Conservation (phyloP, 1,284 basidiomycete species). For the Megacollybia platyphylla region DNA sequence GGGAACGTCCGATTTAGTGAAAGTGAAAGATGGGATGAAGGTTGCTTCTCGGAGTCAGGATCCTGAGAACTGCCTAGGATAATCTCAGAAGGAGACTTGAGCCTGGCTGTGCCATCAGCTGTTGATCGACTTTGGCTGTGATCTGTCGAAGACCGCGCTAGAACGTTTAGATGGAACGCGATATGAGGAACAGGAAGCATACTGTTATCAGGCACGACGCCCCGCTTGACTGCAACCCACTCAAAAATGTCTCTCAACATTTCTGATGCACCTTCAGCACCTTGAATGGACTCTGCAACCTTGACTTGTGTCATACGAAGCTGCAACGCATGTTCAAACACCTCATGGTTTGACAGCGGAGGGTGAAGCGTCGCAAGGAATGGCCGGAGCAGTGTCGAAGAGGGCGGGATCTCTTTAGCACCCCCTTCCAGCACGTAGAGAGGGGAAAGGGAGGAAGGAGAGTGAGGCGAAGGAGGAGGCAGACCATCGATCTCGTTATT, state of each 20-base stretch:
- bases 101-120: conserved; percentile 7
- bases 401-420: conserved; percentile 27
- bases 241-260: conserved; percentile 82
- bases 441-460: background rate
- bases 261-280: conserved; percentile 73
- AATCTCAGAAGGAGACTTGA: conserved; percentile 14
- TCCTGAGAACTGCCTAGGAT: conserved; percentile 10
- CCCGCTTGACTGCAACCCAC: conserved; percentile 63
- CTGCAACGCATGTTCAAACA: conserved; percentile 73
- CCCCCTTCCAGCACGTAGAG: conserved; percentile 11
- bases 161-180: background rate
- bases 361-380: conserved; percentile 39
- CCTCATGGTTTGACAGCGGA: conserved; percentile 39
- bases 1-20: background rate
- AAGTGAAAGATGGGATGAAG: background rate
- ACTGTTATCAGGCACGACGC: conserved; percentile 25
- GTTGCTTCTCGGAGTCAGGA: conserved; percentile 10
- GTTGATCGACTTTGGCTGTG: conserved; percentile 4
- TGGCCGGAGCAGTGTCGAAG: conserved; percentile 33
- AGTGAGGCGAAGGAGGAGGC: background rate
- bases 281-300: conserved; percentile 76
- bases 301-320: conserved; percentile 82
- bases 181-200: conserved; percentile 6
- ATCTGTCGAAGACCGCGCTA: background rate
- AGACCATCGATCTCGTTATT: conserved; percentile 1